phyloP scores from a whole-genome alignment of 2,329 filamentous ascomycete species.

The Fusarium avenaceum region DNA sequence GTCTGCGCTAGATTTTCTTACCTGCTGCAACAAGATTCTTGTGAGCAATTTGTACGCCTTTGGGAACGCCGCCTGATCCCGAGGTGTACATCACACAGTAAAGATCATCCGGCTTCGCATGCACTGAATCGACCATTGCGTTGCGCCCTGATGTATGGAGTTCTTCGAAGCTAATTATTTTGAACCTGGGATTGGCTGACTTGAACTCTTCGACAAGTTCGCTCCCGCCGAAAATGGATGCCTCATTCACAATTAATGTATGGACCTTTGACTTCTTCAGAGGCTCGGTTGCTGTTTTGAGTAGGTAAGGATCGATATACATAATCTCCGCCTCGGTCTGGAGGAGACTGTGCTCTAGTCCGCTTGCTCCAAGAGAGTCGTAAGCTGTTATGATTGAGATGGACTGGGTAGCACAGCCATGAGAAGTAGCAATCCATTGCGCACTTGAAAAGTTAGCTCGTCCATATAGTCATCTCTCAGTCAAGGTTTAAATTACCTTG shows the following conservation, averaged over 20 bases:
- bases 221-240: constrained; percentile 64
- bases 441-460: constrained; percentile 61
- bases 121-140: constrained; percentile 76
- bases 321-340: constrained; percentile 86
- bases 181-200: constrained; percentile 66
- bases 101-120: constrained; percentile 79
- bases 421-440: constrained; percentile 86
- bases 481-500: constrained; percentile 66
- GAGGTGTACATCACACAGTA: constrained; percentile 91
- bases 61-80: constrained; percentile 88
- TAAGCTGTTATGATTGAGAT: constrained; percentile 94
- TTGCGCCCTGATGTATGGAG: constrained; percentile 69
- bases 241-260: constrained; percentile 73
- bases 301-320: constrained; percentile 85
- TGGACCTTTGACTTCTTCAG: constrained; percentile 69
- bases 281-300: constrained; percentile 69
- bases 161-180: constrained; percentile 66
- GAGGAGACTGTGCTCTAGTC: constrained; percentile 86
- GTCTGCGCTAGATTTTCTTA: constrained; percentile 30
- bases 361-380: constrained; percentile 87
- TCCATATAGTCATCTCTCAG: fast-evolving
- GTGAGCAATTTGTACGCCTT: constrained; percentile 89
- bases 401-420: constrained; percentile 84
- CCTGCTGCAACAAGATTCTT: constrained; percentile 79
- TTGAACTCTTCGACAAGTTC: constrained; percentile 69